phyloP scores from a whole-genome alignment of 495 filamentous ascomycete species.

The Penicillium subrubescens region DNA sequence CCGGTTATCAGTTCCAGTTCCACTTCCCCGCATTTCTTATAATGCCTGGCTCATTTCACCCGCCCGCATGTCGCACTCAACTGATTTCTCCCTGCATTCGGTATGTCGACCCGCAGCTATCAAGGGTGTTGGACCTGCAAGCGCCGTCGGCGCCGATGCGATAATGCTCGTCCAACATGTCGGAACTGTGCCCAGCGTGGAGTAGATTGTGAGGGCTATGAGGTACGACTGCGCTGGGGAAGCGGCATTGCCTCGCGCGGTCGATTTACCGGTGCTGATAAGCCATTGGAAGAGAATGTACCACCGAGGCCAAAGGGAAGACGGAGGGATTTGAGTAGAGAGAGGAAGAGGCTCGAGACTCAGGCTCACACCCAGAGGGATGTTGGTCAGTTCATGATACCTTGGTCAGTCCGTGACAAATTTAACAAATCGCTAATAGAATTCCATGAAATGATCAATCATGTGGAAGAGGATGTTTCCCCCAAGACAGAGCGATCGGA shows the following conservation, averaged over 20 bases:
- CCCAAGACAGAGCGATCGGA: background rate
- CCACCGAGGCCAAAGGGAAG: slow-evolving; percentile 31
- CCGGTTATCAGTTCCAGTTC: slow-evolving; percentile 9
- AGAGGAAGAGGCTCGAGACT: slow-evolving; percentile 13
- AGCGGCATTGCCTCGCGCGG: slow-evolving; percentile 42
- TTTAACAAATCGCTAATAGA: background rate
- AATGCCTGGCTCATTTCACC: background rate
- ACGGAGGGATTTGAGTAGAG: slow-evolving; percentile 32
- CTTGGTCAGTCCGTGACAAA: background rate
- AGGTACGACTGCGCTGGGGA: slow-evolving; percentile 40
- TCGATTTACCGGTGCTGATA: slow-evolving; percentile 37
- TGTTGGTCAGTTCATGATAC: background rate
- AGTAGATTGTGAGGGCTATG: slow-evolving; percentile 38
- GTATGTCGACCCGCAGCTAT: slow-evolving; percentile 42
- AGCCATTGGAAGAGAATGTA: slow-evolving; percentile 30
- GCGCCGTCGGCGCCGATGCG: slow-evolving; percentile 35
- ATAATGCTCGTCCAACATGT: slow-evolving; percentile 32
- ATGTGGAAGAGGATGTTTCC: background rate
- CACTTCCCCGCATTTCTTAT: slow-evolving; percentile 22
- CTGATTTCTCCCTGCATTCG: slow-evolving; percentile 8
- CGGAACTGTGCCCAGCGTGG: slow-evolving; percentile 31
- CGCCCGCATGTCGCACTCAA: background rate
- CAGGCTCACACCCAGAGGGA: background rate
- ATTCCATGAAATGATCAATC: background rate
- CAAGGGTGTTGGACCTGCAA: slow-evolving; percentile 46